Evolutionary conservation across 192 early-diverging fungal genomes (phyloP), one percentile per base, ranked within the genome.

Genomic region (Podila horticola): DNA sequence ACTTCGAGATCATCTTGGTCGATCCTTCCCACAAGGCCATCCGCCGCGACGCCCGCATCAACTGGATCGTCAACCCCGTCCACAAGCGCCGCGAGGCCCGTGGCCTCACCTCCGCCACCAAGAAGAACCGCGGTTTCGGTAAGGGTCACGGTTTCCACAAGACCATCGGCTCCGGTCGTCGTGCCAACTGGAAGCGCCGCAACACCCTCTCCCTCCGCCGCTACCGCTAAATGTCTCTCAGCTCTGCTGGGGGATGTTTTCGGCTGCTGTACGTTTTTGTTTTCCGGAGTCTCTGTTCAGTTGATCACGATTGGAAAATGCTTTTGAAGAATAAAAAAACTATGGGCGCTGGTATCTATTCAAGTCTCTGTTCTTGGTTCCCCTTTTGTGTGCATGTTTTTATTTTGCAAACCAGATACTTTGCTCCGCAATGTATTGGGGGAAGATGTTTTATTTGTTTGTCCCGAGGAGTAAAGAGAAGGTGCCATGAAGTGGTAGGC

Each of bases 61-160:
- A 98, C 94, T 99, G 98, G 98, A 99, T 99, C 88, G 92, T 88
- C 85, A 95, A 96, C 84, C 89, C 95, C 68, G 96, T 96, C 71
- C 96, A 98, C 94, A 99, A 99, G 94, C 97, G 92, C 90, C 95
- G 98, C 86, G 98, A 99, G 85, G 89, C 94, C 67, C 96, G 98
- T 90, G 98, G 96, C 86, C 94, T 99, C 75, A 99, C 98, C 74
- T 88, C 97, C 72, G 93, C 93, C 77, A 96, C 95, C 81, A 95
- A 95, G 93, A 97, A 98, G 94, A 95, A 92, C 93, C 95, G 97
- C 82, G 96, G 97, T 84, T 88, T 95, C 72, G 95, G 92, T 74
- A 99, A 99, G 94, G 97, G 97, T 68, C 97, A 98, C 87, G 82
- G 90, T 60, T 96, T 86, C 95, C 95, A 98, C 95, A 97, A 99